phyloP scores from a whole-genome alignment of 2,329 filamentous ascomycete species.

The Blumeria graminis region DNA sequence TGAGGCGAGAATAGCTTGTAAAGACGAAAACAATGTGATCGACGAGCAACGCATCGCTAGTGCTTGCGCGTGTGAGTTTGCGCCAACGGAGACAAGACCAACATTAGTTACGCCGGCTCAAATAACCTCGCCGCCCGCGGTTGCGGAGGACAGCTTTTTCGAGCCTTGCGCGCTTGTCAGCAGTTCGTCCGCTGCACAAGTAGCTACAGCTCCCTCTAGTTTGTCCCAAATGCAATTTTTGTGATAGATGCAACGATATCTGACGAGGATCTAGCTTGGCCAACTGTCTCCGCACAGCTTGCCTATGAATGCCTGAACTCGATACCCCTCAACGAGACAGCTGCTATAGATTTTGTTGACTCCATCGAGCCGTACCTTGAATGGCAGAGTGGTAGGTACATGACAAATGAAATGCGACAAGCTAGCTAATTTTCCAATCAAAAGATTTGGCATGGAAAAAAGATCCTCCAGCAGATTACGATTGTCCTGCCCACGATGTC shows the following conservation, averaged over 20 bases:
- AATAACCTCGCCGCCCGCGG: no score
- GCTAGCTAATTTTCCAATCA: background rate
- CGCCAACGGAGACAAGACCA: no score
- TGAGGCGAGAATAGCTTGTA: no score
- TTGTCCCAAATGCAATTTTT: background rate
- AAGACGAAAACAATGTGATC: no score
- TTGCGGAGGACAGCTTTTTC: no score
- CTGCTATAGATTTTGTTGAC: slow-evolving; percentile 10
- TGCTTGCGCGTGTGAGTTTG: no score
- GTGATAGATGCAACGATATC: no score
- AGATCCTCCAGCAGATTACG: slow-evolving; percentile 26
- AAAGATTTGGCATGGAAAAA: slow-evolving; percentile 17
- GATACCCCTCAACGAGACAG: slow-evolving; percentile 10
- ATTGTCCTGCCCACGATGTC: slow-evolving; percentile 24
- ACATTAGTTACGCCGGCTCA: no score
- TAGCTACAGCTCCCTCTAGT: slow-evolving; percentile 7
- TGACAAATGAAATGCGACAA: background rate
- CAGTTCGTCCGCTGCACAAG: slow-evolving; percentile 8
- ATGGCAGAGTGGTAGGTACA: slow-evolving; percentile 9
- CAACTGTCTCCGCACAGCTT: slow-evolving; percentile 11
- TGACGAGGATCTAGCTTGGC: slow-evolving; percentile 6
- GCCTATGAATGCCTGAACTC: slow-evolving; percentile 14
- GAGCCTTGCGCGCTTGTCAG: slow-evolving; percentile 11
- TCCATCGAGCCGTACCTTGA: slow-evolving; percentile 12
- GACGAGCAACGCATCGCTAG: no score